Evolutionary conservation across 148 eudicot species (phyloP), one percentile per base, ranked within the genome.

Genomic region (Heliamphora exappendiculata): DNA sequence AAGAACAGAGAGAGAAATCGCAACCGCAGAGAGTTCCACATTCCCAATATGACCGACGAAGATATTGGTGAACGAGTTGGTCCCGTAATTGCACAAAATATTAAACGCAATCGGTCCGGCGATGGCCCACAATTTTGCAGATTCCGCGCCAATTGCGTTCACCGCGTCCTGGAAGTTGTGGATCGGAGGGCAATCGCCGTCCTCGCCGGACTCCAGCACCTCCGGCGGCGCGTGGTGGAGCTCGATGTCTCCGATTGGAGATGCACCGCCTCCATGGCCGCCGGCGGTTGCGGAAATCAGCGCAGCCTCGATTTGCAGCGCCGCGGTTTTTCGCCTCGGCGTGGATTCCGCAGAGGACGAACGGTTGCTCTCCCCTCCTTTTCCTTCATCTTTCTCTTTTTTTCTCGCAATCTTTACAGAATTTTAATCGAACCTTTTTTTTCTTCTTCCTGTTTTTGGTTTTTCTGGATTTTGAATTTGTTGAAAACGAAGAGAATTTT

Each of bases 41-140:
- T 90, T 86, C 9, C 98, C 98, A 83, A 94, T 88, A 74, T 92
- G 98, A 0, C 98, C 98, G 57, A 92, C 98, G 71, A 89, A 94
- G 6, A 94, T 92, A 84, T 84, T 92, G 1, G 98, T 94, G 42
- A 92, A 88, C 0, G 98, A 92, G 75, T 94, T 94, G 8, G 89
- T 84, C 24, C 98, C 98, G 76, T 94, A 94, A 71, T 94, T 94
- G 77, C 98, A 94, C 22, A 92, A 81, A n/a, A 94, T 94, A 44
- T 89, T 94, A 73, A 94, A 94, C 1, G 97, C 98, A 65, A 94
- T 94, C 0, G 98, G 98, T 19, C 87, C 91, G 24, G 96, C 98
- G 76, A 94, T 94, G 3, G 75, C 77, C 98, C 97, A 94, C 33
- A 92, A 73, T 78, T 89, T 94, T 1, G 73, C 42, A 0, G 96